A percentile compares a stretch with the other conserved stretches of the same genome.
These are phyloP conservation scores for Fusarium chuoi DNA, from an alignment of 2,329 filamentous ascomycete genomes.

Conservation along the genomic window DNA sequence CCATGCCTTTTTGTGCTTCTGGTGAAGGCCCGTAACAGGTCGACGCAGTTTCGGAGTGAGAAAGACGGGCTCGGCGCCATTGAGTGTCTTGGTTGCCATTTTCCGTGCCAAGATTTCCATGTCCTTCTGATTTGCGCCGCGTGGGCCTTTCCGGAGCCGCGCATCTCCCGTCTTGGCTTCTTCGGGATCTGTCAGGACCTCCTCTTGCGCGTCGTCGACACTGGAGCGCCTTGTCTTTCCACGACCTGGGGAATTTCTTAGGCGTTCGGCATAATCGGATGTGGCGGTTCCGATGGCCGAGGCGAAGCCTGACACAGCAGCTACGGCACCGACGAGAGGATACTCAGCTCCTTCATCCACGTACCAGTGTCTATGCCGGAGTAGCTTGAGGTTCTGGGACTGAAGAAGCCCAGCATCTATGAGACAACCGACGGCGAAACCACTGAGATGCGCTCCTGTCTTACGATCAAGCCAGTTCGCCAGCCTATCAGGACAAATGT, in stretches of 20 bases:
- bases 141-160: not conserved
- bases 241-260: conserved; percentile 13
- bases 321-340: conserved; percentile 71
- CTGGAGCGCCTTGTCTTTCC: not conserved
- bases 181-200: not conserved
- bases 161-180: not conserved
- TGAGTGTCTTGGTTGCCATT: conserved; percentile 47
- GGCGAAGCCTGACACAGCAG: conserved; percentile 71
- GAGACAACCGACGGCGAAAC: conserved; percentile 69
- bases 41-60: conserved; percentile 2
- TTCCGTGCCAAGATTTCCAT: conserved; percentile 46
- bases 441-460: conserved; percentile 66
- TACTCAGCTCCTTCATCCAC: conserved; percentile 73
- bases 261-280: conserved; percentile 27
- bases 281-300: conserved; percentile 60
- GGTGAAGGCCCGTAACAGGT: conserved; percentile 30
- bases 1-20: conserved; percentile 42
- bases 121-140: conserved; percentile 36
- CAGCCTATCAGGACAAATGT: conserved; percentile 64
- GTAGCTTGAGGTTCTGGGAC: conserved; percentile 67
- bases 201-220: not conserved
- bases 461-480: conserved; percentile 71
- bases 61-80: conserved; percentile 62
- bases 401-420: conserved; percentile 64
- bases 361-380: conserved; percentile 63